Evolutionary conservation across 2,329 filamentous ascomycete genomes (phyloP), one percentile per base, ranked within the genome.

Genomic region (Pezicula neosporulosa): DNA sequence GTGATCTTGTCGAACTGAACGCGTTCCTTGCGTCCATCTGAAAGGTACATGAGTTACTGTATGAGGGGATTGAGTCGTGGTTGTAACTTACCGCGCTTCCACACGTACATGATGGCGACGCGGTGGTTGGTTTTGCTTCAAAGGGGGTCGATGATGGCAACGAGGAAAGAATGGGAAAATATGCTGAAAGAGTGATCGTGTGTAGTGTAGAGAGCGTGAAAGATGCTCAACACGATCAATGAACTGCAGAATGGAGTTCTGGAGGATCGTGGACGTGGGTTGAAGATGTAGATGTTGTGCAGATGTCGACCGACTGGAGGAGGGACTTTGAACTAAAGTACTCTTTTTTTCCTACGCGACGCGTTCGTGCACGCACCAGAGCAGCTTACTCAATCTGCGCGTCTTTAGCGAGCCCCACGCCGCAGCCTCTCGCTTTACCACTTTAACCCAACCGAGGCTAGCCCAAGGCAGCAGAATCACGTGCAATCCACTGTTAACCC

Each of bases 1-100:
- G 94, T 97, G 83, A 99, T 99, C 80, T 99, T 99, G 82, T 99
- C 94, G 78, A 99, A 99, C 73, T 99, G 94, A 60, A 99, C 94
- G 73, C 94, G 94, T 82, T 99, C 94, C 80, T 97, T 96, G 80
- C 94, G 94, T 76, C 93, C 93, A 82, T 99, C 94, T 97, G 49
- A 12, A 45, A 21, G 27, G 6, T 51, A 0, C 27, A 13, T 30
- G 19, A 41, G 51, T 43, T 33, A 45, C 37, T 30, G 21, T 18
- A 9, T 38, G 27, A 24, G 44, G n/a, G 10, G 18, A 19, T 35
- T 30, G 18, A 24, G n/a, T n/a, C n/a, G 30, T 27, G 38, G 21
- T 28, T 28, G 50, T 41, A 55, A 63, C 65, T 60, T 64, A 68
- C 66, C 66, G 57, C 66, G 63, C 54, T 68, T 68, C 53, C 58